Evolutionary conservation across 371 early-diverging fungal species (phyloP), one percentile per base, ranked within the genome.

Genomic region (Apophysomyces sp.): DNA sequence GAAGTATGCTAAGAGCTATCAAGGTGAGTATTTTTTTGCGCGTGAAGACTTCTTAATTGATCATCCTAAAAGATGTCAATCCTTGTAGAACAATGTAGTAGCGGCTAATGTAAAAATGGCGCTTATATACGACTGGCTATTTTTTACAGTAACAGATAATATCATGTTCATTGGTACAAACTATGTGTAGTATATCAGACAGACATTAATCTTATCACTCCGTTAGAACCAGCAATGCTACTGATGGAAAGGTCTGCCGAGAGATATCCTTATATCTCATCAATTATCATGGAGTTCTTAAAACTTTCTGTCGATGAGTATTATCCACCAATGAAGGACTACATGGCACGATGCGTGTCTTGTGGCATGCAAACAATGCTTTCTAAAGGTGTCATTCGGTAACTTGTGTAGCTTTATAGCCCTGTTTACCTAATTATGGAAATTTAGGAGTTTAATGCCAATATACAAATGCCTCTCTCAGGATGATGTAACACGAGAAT

Each of bases 161-260:
- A 88, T 93, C 58, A 93, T 93, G 93, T 86, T 85, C 56, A 87
- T 90, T 24, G 89, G 88, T 34, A 34, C n/a, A n/a, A n/a, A n/a
- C n/a, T 83, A 80, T 57, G 65, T 52, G 15, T 27, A 12, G 6
- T 29, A 37, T 49, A 12, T 2, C n/a, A 18, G 5, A 49, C 9
- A 30, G 24, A 52, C 54, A 36, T 32, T 36, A 13, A 28, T 52
- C 13, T 30, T 28, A 29, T 3, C 4, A 9, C 7, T 37, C 12
- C 2, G 34, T 60, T 79, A 77, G 92, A 92, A 63, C 92, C 92
- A 0, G 87, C 87, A 1, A 86, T 90, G 74, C 72, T 92, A 11
- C 71, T 92, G 1, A 86, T 91, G 81, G 87, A 89, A 55, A 67
- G 85, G 32, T 91, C 92, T 0, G 74, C 86, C 2, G 89, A 90